phyloP scores from a whole-genome alignment of 805 yeast genomes.

The Monosporozyma unispora region DNA sequence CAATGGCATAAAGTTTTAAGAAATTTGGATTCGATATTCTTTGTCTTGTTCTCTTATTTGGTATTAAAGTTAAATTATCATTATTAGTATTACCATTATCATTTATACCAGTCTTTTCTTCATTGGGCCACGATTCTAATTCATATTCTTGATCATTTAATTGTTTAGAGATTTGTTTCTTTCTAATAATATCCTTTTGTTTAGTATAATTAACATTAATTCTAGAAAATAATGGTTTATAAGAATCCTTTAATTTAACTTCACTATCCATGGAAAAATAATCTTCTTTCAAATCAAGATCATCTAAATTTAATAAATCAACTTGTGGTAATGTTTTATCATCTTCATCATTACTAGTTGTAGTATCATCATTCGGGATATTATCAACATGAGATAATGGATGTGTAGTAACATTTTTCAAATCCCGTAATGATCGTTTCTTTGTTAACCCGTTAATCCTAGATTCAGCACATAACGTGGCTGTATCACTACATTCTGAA shows the following conservation, averaged over 20 bases:
- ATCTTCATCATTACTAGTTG: background rate
- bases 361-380: too few relatives aligned
- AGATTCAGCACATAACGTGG: background rate
- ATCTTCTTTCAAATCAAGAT: conserved; percentile 18
- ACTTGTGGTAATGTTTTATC: conserved; percentile 7
- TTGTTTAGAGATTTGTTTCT: conserved; percentile 9
- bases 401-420: conserved; percentile 1
- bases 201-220: background rate
- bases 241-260: conserved; percentile 2
- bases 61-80: conserved; percentile 6
- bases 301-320: conserved; percentile 15
- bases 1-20: conserved; percentile 24
- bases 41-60: conserved; percentile 23
- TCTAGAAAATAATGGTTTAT: conserved; percentile 1
- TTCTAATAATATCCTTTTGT: conserved; percentile 1
- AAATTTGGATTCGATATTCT: conserved; percentile 23
- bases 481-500: background rate
- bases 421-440: background rate
- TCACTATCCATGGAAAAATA: conserved; percentile 4
- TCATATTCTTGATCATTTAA: conserved; percentile 9
- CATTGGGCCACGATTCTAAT: conserved; percentile 24
- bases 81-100: background rate
- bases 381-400: background rate
- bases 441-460: background rate
- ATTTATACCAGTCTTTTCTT: background rate